Evolutionary conservation across 805 yeast species (phyloP), one percentile per base, ranked within the genome.

Genomic region (Candida endomychidarum): DNA sequence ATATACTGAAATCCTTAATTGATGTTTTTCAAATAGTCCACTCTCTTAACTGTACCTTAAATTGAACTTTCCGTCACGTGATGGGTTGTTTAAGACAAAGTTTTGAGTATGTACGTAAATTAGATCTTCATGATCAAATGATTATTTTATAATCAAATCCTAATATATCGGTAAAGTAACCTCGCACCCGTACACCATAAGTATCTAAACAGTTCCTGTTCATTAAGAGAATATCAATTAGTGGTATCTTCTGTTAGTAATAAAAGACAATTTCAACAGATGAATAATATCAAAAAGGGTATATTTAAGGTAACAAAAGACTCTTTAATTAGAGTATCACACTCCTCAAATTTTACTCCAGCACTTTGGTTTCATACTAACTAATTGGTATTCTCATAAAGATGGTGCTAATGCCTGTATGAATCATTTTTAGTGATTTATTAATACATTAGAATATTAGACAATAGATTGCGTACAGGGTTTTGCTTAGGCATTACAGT

Each of bases 391-490:
- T 32, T 32, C 35, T 15, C 14, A 4, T 12, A 3, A 4, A 31
- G 10, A 5, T 18, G 35, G 26, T 20, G 21, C 35, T 32, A 32
- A 20, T 20, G 16, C 35, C 35, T 26, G n/a, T 31, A 10, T 3
- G 11, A 19, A 29, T 11, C 9, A 15, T 11, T 11, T 19, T 31
- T 24, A n/a, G n/a, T n/a, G n/a, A 14, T 27, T 14, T 12, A 12
- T 6, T 20, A 7, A 14, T 21, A 21, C 17, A 20, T 20, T 32
- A 32, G 35, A 21, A 32, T 32, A 32, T 32, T 22, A 32, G 35
- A 18, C 35, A 32, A 32, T 11, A 32, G 35, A 32, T 32, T 32
- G 10, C 35, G 35, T 32, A 32, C 7, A 20, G 35, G 35, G 35
- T 21, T 32, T 31, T 32, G 25, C 35, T 5, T n/a, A 3, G 18